These are phyloP conservation scores for Crithidia mellificae DNA, from an alignment of 208 protist genomes.

Conservation along the genomic window DNA sequence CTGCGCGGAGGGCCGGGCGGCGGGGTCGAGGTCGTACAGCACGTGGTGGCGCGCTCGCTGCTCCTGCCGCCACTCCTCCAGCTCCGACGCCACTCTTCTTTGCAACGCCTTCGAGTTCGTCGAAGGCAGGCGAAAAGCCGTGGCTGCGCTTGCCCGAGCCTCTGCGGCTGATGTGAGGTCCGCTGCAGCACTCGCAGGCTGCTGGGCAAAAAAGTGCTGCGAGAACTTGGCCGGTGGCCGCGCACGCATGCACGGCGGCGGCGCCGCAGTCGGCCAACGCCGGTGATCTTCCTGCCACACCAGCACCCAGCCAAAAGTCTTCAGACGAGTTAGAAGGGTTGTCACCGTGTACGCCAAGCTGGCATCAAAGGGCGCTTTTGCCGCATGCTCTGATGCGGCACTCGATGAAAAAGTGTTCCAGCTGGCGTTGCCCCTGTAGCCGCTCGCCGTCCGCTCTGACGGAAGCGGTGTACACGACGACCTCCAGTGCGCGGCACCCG, in stretches of 20 bases:
- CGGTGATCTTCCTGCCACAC: slow-evolving; percentile 52
- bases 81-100: not conserved
- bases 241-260: slow-evolving; percentile 16
- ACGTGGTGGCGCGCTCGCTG: slow-evolving; percentile 2
- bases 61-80: slow-evolving; percentile 27
- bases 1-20: not conserved
- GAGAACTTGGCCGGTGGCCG: not conserved
- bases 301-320: slow-evolving; percentile 34
- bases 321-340: slow-evolving; percentile 5
- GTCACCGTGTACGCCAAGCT: slow-evolving; percentile 1
- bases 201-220: not conserved
- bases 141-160: no score
- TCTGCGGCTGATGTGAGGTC: not conserved
- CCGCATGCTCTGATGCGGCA: no score
- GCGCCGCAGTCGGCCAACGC: slow-evolving; percentile 33
- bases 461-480: no score
- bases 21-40: slow-evolving; percentile 19
- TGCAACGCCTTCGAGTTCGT: not conserved
- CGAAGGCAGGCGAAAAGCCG: no score
- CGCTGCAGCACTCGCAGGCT: not conserved
- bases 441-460: no score
- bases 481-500: no score
- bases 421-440: no score
- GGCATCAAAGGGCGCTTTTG: no score
- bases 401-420: no score